Percentiles rank a stretch among this genome's conserved stretches.
phyloP scores from a whole-genome alignment of 2,329 filamentous ascomycete species.

The Albifimbria verrucaria region DNA sequence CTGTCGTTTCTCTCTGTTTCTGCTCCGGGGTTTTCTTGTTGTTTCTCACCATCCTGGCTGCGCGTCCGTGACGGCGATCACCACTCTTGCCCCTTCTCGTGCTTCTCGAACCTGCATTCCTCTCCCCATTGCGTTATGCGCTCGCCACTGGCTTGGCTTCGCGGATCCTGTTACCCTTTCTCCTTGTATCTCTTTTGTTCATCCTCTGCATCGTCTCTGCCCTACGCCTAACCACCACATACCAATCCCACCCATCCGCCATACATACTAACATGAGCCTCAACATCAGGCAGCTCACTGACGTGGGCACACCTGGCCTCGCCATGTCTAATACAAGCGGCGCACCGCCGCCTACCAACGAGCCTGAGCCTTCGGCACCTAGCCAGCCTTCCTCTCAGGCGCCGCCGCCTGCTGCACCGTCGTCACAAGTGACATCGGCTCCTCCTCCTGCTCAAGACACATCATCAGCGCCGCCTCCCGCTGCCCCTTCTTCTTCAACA shows the following conservation, averaged over 20 bases:
- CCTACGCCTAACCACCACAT: conserved; percentile 1
- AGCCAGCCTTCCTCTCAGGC: conserved; percentile 5
- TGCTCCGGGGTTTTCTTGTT: background rate
- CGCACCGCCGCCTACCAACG: conserved; percentile 16
- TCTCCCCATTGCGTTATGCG: background rate
- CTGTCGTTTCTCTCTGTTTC: background rate
- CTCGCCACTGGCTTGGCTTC: background rate
- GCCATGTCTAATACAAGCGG: conserved; percentile 31
- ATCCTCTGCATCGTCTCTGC: conserved; percentile 11
- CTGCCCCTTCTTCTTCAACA: conserved; percentile 4
- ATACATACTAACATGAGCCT: conserved; percentile 31
- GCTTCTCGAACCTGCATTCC: background rate
- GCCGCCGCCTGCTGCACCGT: no score
- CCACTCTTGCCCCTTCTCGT: background rate
- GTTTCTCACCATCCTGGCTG: background rate
- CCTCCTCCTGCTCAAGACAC: background rate
- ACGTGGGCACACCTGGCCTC: conserved; percentile 17
- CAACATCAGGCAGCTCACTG: conserved; percentile 22
- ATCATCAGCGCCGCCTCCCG: background rate
- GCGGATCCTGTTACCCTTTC: background rate
- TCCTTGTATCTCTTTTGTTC: background rate
- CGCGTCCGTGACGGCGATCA: background rate
- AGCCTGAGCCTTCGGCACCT: conserved; percentile 10
- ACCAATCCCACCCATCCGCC: background rate
- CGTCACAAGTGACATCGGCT: background rate